phyloP scores from a whole-genome alignment of 306 rosid species.

The Acacia crassicarpa region DNA sequence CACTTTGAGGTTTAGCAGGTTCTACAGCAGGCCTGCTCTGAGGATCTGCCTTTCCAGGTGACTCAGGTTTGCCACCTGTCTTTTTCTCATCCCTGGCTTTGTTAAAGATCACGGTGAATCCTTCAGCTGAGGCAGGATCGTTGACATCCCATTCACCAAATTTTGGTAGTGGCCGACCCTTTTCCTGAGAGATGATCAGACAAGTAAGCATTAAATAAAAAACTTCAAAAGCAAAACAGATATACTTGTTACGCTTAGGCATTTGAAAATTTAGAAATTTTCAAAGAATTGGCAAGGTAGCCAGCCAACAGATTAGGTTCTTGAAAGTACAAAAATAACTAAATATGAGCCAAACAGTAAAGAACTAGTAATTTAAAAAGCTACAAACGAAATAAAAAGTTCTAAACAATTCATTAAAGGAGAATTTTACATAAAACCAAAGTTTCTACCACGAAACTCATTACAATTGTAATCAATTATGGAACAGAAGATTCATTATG shows the following conservation, averaged over 20 bases:
- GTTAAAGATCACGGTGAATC: slow-evolving; percentile 95
- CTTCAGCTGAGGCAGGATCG: slow-evolving; percentile 99
- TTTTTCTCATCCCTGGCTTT: slow-evolving; percentile 98
- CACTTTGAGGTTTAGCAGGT: slow-evolving; percentile 70
- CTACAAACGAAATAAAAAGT: not conserved
- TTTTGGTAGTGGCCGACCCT: slow-evolving; percentile 95
- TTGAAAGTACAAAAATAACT: not conserved
- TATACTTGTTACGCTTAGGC: not conserved
- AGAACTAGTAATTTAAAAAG: not conserved
- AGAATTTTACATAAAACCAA: not conserved
- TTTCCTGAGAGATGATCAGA: slow-evolving; percentile 59
- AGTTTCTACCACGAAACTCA: not conserved
- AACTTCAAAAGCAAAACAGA: not conserved
- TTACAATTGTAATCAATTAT: not conserved
- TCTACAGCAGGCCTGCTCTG: slow-evolving; percentile 61
- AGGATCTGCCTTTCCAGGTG: slow-evolving; percentile 78
- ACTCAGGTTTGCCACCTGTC: slow-evolving; percentile 93
- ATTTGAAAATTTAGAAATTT: slow-evolving; percentile 2
- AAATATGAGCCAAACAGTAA: slow-evolving; percentile 4
- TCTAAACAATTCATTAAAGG: not conserved
- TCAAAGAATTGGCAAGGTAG: slow-evolving; percentile 5
- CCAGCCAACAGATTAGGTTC: not conserved
- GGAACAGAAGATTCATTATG: not conserved
- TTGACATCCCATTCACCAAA: slow-evolving; percentile 99
- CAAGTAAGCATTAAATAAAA: slow-evolving; percentile 12